Conservation (phyloP, 768 basidiomycete genomes). For the Plicaturopsis crispa region DNA sequence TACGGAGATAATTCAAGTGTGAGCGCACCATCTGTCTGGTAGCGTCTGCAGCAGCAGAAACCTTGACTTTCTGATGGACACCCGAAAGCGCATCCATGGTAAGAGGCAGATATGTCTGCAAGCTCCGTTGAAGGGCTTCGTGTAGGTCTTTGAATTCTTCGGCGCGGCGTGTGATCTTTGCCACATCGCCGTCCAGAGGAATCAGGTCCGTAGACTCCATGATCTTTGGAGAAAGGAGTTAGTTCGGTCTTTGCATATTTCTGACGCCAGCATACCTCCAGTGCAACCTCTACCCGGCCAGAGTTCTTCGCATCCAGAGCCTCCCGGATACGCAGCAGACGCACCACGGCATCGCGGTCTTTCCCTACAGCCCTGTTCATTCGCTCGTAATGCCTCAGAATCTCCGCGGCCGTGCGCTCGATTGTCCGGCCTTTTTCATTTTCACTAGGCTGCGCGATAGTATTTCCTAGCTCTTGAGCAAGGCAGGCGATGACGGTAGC, state of each 20-base stretch:
- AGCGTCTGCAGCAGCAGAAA: slow-evolving; percentile 62
- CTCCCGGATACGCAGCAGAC: slow-evolving; percentile 73
- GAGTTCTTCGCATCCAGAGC: slow-evolving; percentile 70
- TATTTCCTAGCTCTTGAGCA: slow-evolving; percentile 80
- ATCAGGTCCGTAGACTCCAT: slow-evolving; percentile 85
- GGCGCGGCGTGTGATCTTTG: slow-evolving; percentile 75
- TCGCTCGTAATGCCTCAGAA: slow-evolving; percentile 73
- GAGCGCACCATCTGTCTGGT: slow-evolving; percentile 65
- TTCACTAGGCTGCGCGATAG: slow-evolving; percentile 51
- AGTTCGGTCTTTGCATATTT: no score
- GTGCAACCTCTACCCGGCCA: slow-evolving; percentile 65
- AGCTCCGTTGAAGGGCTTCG: slow-evolving; percentile 81
- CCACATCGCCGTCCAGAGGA: slow-evolving; percentile 80
- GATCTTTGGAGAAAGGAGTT: slow-evolving; percentile 37
- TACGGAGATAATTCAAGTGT: slow-evolving; percentile 7
- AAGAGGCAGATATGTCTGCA: slow-evolving; percentile 80
- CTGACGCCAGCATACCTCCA: slow-evolving; percentile 54
- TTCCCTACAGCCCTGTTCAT: slow-evolving; percentile 66
- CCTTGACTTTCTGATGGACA: slow-evolving; percentile 73
- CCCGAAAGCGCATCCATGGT: slow-evolving; percentile 90
- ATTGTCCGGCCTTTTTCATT: slow-evolving; percentile 58
- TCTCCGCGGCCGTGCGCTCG: slow-evolving; percentile 71
- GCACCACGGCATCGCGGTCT: slow-evolving; percentile 67
- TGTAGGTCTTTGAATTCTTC: slow-evolving; percentile 87
- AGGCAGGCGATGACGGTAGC: slow-evolving; percentile 82